Percentiles rank a stretch among this genome's conserved stretches.
Evolutionary conservation across 208 protist genomes (phyloP).

Genomic region (Herpetomonas tarakana): DNA sequence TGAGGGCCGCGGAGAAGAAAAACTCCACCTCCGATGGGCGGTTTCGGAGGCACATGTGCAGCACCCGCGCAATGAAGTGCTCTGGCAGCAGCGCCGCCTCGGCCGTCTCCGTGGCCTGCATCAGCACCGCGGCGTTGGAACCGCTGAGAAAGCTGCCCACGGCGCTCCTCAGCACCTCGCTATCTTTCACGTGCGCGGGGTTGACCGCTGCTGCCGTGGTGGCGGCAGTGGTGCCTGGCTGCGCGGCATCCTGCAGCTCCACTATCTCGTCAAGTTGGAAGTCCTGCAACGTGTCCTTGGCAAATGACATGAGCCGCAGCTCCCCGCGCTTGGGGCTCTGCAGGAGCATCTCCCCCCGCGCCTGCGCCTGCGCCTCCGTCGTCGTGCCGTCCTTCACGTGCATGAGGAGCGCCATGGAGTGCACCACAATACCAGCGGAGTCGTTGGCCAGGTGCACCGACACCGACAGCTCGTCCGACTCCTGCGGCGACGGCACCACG

Average conservation of each 20-base stretch:
- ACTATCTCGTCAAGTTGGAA: slow-evolving; percentile 29
- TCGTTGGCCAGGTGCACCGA: slow-evolving; percentile 8
- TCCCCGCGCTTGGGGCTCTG: not conserved
- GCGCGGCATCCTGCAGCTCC: too few species aligned
- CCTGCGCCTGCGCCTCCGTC: slow-evolving; percentile 1
- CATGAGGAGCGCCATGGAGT: slow-evolving; percentile 15
- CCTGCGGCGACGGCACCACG: not conserved
- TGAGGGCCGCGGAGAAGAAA: slow-evolving; percentile 16
- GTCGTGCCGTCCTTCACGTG: not conserved
- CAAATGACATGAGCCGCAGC: slow-evolving; percentile 2
- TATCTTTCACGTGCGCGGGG: slow-evolving; percentile 5
- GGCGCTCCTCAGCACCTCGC: slow-evolving; percentile 13
- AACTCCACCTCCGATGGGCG: slow-evolving; percentile 18
- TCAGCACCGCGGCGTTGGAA: slow-evolving; percentile 25
- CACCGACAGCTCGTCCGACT: not conserved
- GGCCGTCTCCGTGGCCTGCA: slow-evolving; percentile 25
- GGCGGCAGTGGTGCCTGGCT: slow-evolving; percentile 3
- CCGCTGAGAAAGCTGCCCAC: slow-evolving; percentile 18
- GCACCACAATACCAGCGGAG: slow-evolving; percentile 16
- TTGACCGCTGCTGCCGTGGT: slow-evolving; percentile 9
- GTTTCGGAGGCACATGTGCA: slow-evolving; percentile 9
- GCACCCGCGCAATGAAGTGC: slow-evolving; percentile 16
- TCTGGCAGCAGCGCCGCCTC: slow-evolving; percentile 9
- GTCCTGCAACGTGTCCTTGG: not conserved
- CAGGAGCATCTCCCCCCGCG: not conserved